Conservation (phyloP, 176 grass and related monocot genomes). For the Aegilops longissima region DNA sequence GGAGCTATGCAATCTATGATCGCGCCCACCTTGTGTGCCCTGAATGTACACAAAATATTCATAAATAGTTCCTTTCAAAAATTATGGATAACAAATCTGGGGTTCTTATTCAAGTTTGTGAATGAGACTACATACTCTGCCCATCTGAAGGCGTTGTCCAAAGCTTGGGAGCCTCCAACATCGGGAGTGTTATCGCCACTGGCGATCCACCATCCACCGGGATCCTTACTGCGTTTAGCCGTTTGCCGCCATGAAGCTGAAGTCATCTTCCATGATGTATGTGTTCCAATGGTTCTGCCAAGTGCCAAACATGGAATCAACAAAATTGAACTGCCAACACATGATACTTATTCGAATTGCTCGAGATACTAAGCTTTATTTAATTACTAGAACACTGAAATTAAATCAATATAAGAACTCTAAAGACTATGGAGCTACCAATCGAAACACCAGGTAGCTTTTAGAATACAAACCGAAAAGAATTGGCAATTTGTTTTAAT, state of each 20-base stretch:
- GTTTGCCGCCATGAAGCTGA: slow-evolving; percentile 37
- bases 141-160: slow-evolving; percentile 80
- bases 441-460: too few species aligned
- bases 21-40: too few species aligned
- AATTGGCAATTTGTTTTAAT: too few species aligned
- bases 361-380: too few species aligned
- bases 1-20: too few species aligned
- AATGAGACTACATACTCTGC: slow-evolving; percentile 48
- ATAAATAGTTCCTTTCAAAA: too few species aligned
- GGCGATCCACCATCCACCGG: slow-evolving; percentile 84
- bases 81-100: too few species aligned
- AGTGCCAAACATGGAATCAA: background rate
- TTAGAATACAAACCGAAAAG: too few species aligned
- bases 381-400: too few species aligned
- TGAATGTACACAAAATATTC: too few species aligned
- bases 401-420: too few species aligned
- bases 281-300: slow-evolving; percentile 65
- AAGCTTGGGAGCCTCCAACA: slow-evolving; percentile 47
- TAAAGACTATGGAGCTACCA: too few species aligned
- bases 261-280: slow-evolving; percentile 63
- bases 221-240: slow-evolving; percentile 55
- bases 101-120: background rate
- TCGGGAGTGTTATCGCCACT: slow-evolving; percentile 52
- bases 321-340: background rate
- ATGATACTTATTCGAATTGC: background rate